Conservation (phyloP, 140 eudicot species). For the Erigeron philadelphicus region DNA sequence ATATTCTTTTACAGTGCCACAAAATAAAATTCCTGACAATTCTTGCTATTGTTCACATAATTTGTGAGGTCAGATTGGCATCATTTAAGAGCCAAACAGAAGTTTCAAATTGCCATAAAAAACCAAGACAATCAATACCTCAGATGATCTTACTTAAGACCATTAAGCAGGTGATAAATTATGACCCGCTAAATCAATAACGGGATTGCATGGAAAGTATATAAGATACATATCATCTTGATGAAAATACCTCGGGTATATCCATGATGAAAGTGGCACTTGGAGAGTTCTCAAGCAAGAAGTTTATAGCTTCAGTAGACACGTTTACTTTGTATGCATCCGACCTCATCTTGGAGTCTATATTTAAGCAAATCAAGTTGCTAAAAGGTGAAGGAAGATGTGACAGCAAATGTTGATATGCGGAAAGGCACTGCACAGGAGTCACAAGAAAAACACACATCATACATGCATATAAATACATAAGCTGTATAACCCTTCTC, state of each 20-base stretch:
- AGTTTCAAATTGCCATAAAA: neutral
- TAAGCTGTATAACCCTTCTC: neutral
- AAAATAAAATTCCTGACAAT: no score
- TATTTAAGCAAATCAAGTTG: neutral
- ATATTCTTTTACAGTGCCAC: no score
- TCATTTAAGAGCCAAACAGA: neutral
- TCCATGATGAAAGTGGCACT: neutral
- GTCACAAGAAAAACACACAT: neutral
- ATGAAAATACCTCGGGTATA: neutral
- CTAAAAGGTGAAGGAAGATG: neutral
- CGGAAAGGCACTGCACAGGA: conserved; percentile 24
- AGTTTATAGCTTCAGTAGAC: neutral
- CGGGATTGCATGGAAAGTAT: neutral
- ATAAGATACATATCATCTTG: neutral
- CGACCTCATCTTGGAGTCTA: neutral
- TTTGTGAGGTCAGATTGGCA: neutral
- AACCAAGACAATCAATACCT: neutral
- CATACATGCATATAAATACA: conserved; percentile 5
- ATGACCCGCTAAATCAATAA: neutral
- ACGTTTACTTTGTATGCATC: neutral
- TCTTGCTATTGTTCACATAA: neutral
- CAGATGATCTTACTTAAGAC: no score
- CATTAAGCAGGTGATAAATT: no score
- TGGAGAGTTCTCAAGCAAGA: neutral
- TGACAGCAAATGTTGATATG: conserved; percentile 17